These are phyloP conservation scores for Boletus pseudopeckii DNA, from an alignment of 768 basidiomycete species.

Conservation along the genomic window DNA sequence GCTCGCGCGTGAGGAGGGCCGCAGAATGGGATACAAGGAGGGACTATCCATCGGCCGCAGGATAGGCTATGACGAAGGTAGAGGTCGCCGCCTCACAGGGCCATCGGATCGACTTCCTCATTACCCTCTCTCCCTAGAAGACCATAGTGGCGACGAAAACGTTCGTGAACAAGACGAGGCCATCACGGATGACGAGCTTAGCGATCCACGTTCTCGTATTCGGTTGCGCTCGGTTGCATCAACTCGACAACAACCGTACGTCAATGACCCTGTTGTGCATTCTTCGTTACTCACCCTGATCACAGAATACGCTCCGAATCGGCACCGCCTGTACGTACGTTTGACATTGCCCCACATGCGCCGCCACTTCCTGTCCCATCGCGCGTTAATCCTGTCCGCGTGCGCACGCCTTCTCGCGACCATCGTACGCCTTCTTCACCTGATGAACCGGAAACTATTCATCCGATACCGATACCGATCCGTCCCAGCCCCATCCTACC, in stretches of 20 bases:
- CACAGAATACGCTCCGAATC: conserved; percentile 28
- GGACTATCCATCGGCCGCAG: conserved; percentile 36
- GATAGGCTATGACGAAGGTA: conserved; percentile 31
- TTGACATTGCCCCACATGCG: conserved; percentile 11
- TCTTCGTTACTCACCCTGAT: conserved; percentile 12
- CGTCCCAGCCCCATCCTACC: conserved; percentile 17
- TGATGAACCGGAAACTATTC: conserved; percentile 26
- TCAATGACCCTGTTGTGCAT: conserved; percentile 3
- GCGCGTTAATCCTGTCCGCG: conserved; percentile 8
- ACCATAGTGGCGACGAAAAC: conserved; percentile 12
- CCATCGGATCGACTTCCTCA: conserved; percentile 13
- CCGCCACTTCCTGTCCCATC: conserved; percentile 26
- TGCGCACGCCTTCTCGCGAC: conserved; percentile 21
- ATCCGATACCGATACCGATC: conserved; percentile 28
- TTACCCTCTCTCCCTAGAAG: conserved; percentile 10
- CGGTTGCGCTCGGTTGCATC: conserved; percentile 17
- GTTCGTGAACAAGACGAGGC: conserved; percentile 10
- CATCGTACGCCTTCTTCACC: conserved; percentile 9
- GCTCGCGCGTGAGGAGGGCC: conserved; percentile 43
- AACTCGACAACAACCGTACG: conserved; percentile 23
- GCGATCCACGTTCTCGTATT: conserved; percentile 13
- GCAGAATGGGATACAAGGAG: conserved; percentile 39
- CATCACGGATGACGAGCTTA: conserved; percentile 21
- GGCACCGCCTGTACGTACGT: conserved; percentile 24
- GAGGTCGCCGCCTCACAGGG: conserved; percentile 6